Base-by-base conservation (phyloP, 495 filamentous ascomycete genomes). In the Endocarpon pusillum region DNA sequence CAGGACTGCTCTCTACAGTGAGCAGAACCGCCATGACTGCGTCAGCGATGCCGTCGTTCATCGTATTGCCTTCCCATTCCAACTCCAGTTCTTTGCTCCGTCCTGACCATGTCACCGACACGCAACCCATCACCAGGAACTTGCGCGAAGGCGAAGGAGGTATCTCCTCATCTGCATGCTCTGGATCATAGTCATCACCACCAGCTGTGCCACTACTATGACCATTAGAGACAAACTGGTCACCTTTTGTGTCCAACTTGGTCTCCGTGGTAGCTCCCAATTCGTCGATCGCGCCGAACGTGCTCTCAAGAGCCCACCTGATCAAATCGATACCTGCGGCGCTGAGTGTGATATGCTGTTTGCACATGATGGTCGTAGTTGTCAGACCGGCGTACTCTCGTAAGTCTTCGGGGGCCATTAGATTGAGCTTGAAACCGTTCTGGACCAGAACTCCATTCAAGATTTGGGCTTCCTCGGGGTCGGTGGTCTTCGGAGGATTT, bases 1-100 rank as follows among this genome's bases (percentile, higher is more conserved):
- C 89, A 10, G 91, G 91, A 32, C 75, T 86, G 52, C 76, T 87
- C 57, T 97, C 91, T 10, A 92, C 75, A 0, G 75, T 80, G 38
- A 92, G 68, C 7, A 97, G 66, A 3, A 93, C 82, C 3, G 81
- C 89, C 61, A 94, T 77, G 11, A 94, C 80, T 8, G 89, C 82
- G 55, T 97, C 89, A 4, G 91, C 89, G 43, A 97, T 89, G 20
- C 86, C 82, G 43, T 97, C 89, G 46, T 96, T 97, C 43, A 94
- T 72, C 68, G 92, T 79, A 48, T 94, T 97, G 19, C 87, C 89
- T 46, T 94, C 89, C 89, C 89, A 97, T 49, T 94, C 84, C 1
- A 94, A 56, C 46, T 87, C 84, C 5, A 97, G 69, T 46, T 87
- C 78, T 16, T 84, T 77, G 36, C 64, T 71, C 29, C 51, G 60